A percentile compares a stretch with the other conserved stretches of the same genome.
Evolutionary conservation across 441 rosid species (phyloP).

Genomic region (Gossypium schwendimanii): DNA sequence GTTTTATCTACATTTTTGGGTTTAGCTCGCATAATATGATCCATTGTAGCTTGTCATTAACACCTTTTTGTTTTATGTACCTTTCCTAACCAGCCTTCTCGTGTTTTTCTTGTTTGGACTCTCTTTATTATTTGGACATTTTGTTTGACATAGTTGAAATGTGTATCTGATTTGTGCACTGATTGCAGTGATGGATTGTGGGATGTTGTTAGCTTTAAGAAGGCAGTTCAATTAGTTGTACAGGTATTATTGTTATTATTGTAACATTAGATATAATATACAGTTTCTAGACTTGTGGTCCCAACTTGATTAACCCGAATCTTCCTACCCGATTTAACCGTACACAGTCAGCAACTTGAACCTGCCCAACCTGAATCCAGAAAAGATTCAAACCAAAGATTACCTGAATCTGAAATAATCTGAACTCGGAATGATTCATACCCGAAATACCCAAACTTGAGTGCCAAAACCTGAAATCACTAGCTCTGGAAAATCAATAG

Average conservation of each 20-base stretch:
- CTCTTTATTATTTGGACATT: neutral
- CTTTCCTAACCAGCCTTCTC: neutral
- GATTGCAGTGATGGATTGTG: constrained; percentile 84
- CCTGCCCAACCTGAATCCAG: neutral
- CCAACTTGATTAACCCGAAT: neutral
- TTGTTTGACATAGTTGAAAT: constrained; percentile 4
- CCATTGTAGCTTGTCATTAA: neutral
- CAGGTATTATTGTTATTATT: constrained; percentile 42
- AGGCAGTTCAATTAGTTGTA: constrained; percentile 60
- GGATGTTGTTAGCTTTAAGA: constrained; percentile 77
- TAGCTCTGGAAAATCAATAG: neutral
- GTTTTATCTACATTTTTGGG: neutral
- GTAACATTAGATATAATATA: neutral
- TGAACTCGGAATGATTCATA: neutral
- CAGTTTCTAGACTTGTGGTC: neutral
- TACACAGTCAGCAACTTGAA: neutral
- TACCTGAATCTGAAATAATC: neutral
- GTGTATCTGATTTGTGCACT: constrained; percentile 9
- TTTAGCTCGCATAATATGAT: neutral
- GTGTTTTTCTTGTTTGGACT: neutral
- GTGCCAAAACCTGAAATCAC: neutral
- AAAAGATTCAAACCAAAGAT: too few relatives aligned
- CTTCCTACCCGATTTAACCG: neutral
- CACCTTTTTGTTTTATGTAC: neutral
- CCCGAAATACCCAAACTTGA: neutral